Percentiles rank a stretch among this genome's conserved stretches.
Conservation (phyloP, 1,284 basidiomycete genomes). For the Apiotrichum montevideense region DNA sequence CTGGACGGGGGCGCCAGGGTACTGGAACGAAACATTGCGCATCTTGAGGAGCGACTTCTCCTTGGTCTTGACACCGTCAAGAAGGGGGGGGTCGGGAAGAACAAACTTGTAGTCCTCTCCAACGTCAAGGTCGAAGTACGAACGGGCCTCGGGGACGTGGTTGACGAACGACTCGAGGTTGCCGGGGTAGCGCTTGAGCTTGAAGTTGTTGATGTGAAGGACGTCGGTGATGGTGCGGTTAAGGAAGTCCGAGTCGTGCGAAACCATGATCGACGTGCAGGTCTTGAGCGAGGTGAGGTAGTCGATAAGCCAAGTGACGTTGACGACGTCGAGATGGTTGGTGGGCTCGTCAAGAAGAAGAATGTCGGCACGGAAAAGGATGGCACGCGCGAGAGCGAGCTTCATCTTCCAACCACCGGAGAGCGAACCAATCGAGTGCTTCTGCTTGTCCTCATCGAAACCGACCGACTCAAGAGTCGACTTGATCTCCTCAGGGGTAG, state of each 20-base stretch:
- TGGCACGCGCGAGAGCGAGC: constrained; percentile 94
- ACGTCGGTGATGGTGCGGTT: constrained; percentile 99
- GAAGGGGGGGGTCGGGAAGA: constrained; percentile 88
- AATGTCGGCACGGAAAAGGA: constrained; percentile 98
- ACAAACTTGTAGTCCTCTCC: constrained; percentile 95
- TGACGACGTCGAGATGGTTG: constrained; percentile 96
- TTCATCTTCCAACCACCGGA: constrained; percentile 99
- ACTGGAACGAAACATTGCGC: constrained; percentile 96
- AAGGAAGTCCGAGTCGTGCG: constrained; percentile 97
- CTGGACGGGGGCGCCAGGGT: constrained; percentile 75
- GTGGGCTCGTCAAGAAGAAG: constrained; percentile 95
- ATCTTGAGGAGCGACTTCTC: constrained; percentile 97
- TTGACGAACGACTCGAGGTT: constrained; percentile 96
- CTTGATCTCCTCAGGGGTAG: constrained; percentile 62
- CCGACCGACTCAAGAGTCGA: constrained; percentile 83
- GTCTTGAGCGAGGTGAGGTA: constrained; percentile 83
- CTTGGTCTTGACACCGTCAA: constrained; percentile 99
- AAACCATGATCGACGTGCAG: constrained; percentile 97
- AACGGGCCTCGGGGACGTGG: constrained; percentile 93
- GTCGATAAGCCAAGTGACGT: constrained; percentile 92
- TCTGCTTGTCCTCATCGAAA: constrained; percentile 81
- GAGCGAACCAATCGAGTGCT: constrained; percentile 76
- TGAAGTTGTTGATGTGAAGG: constrained; percentile 98
- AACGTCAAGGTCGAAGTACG: constrained; percentile 92
- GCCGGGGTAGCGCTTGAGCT: constrained; percentile 93